phyloP scores from a whole-genome alignment of 202 grass and related monocot genomes.

The Schoenoplectus tabernaemontani region DNA sequence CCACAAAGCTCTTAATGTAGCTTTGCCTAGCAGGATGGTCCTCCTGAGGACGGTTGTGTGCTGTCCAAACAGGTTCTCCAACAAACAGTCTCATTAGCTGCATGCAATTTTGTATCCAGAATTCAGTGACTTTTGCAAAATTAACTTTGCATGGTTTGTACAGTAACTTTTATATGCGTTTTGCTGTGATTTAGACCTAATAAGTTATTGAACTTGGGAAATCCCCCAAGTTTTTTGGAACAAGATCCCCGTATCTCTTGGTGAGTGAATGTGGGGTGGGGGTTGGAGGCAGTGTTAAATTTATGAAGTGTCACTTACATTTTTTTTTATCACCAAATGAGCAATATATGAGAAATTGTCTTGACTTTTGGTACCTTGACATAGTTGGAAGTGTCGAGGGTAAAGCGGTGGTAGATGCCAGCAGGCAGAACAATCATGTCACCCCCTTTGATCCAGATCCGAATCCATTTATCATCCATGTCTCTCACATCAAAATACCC shows the following conservation, averaged over 20 bases:
- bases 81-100: slow-evolving; percentile 94
- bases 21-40: slow-evolving; percentile 69
- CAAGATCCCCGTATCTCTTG: background rate
- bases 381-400: slow-evolving; percentile 50
- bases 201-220: background rate
- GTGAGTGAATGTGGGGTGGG: no score
- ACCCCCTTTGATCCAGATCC: slow-evolving; percentile 81
- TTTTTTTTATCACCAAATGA: background rate
- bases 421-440: slow-evolving; percentile 83
- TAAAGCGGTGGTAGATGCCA: slow-evolving; percentile 94
- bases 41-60: slow-evolving; percentile 78
- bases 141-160: background rate
- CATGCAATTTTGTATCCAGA: background rate
- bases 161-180: background rate
- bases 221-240: background rate
- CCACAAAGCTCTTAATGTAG: slow-evolving; percentile 56
- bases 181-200: background rate
- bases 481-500: slow-evolving; percentile 81
- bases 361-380: slow-evolving; percentile 45
- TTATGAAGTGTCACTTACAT: background rate
- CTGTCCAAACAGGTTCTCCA: slow-evolving; percentile 69
- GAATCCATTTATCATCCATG: slow-evolving; percentile 77
- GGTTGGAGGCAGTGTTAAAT: background rate
- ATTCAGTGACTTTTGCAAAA: background rate
- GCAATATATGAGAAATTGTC: background rate